Percentiles rank a stretch among this genome's conserved stretches.
Conservation (phyloP, 441 rosid genomes). For the Gossypium davidsonii region DNA sequence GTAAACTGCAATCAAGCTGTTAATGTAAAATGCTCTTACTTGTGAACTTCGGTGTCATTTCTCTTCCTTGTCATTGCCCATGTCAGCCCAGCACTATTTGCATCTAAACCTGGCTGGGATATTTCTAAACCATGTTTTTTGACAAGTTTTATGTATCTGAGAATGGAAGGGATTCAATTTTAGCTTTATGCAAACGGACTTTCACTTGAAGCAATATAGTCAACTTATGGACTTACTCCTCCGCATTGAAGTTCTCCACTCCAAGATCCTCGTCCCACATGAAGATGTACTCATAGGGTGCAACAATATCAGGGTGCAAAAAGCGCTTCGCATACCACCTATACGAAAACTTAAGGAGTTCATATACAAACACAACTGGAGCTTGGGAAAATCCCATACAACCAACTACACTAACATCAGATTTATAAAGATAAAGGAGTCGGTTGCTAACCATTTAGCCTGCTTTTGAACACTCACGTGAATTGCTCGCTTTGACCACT, state of each 20-base stretch:
- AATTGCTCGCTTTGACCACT: constrained; percentile 80
- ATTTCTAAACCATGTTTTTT: constrained; percentile 85
- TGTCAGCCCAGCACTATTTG: constrained; percentile 66
- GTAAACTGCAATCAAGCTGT: background rate
- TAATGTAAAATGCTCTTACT: constrained; percentile 32
- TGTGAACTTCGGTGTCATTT: constrained; percentile 77
- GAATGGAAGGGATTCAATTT: background rate
- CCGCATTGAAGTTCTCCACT: constrained; percentile 65
- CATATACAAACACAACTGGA: background rate
- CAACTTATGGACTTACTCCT: constrained; percentile 40
- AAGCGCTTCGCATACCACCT: constrained; percentile 97
- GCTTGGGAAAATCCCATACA: background rate
- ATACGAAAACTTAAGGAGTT: constrained; percentile 16
- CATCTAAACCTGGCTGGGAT: constrained; percentile 94
- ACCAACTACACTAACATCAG: constrained; percentile 5
- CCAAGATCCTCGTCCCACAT: constrained; percentile 98
- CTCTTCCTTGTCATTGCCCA: constrained; percentile 96
- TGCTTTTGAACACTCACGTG: constrained; percentile 75
- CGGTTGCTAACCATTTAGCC: constrained; percentile 65
- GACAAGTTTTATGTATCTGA: constrained; percentile 69
- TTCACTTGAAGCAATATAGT: background rate
- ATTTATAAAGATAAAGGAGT: background rate
- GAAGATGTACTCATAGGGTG: constrained; percentile 77
- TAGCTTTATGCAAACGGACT: constrained; percentile 10
- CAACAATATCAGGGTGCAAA: constrained; percentile 80